Evolutionary conservation across 139 green algal genomes (phyloP), one percentile per base, ranked within the genome.

Genomic region (Auxenochlorella pyrenoidosa): DNA sequence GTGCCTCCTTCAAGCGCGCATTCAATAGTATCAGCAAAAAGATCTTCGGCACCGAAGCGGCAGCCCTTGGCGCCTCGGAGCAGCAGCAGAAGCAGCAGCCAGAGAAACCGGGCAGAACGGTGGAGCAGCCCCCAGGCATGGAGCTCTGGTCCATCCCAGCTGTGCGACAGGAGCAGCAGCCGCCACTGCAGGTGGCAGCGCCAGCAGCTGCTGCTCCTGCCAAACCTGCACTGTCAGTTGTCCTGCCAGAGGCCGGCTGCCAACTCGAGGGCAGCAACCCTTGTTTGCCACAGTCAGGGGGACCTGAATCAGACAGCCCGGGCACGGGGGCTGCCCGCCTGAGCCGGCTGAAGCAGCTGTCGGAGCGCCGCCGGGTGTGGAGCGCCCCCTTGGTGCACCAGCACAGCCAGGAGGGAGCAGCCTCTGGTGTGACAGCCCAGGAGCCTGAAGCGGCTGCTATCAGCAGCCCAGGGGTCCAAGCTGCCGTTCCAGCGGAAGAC

Each of bases 11-110:
- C 3, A 32, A 41, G 43, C 40, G 75, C 5, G 77, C 75, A 0
- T 43, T 88, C 13, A 78, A 43, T 22, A 81, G 58, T 41, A 77
- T 88, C 41, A 88, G 76, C 30, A 76, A 88, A 22, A 71, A 81
- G 32, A 21, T 88, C 38, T 88, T 88, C 68, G 75, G 84, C 4
- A n/a, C 19, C 24, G 73, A 88, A 16, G 58, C 0, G 40, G 30
- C 73, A 76, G 73, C 22, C 32, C 40, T 19, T 68, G 81, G 43
- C 19, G 40, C 3, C 10, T 18, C 30, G 15, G 47, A 86, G 30
- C 5, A 44, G 18, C 30, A 4, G 41, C 26, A 32, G 54, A 30
- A 88, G 73, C 44, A 72, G 80, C 18, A 79, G 32, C 40, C 51
- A 43, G 63, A 54, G 66, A 32, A 68, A 66, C 51, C 10, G 16